Conservation (phyloP, 441 rosid genomes). For the Lepidium campestre region DNA sequence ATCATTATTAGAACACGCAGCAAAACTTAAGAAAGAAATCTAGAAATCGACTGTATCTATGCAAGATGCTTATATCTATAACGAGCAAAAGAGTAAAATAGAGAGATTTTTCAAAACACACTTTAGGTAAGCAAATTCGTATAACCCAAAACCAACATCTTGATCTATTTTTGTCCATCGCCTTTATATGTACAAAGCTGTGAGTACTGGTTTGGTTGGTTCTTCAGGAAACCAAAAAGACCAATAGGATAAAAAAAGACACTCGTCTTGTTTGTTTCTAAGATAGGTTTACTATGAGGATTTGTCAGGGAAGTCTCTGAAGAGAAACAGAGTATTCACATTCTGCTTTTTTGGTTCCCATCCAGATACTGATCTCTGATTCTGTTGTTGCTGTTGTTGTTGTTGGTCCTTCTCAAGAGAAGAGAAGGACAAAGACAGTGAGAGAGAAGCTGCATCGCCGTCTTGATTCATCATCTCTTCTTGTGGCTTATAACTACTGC, state of each 20-base stretch:
- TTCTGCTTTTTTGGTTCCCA: conserved; percentile 58
- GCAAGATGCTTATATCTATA: not conserved
- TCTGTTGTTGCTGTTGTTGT: conserved; percentile 5
- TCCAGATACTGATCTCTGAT: conserved; percentile 44
- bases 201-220: conserved; percentile 1
- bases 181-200: conserved; percentile 13
- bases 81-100: not conserved
- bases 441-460: conserved; percentile 46
- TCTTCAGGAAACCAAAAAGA: conserved; percentile 5
- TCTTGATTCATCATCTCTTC: conserved; percentile 39
- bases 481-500: conserved; percentile 29
- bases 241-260: not conserved
- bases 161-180: not conserved
- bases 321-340: conserved; percentile 67
- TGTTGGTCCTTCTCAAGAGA: conserved; percentile 44
- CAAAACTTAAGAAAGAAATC: not conserved
- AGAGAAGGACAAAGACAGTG: conserved; percentile 76
- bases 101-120: not conserved
- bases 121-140: not conserved
- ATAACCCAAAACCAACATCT: not conserved
- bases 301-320: conserved; percentile 46
- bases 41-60: not conserved
- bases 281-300: conserved; percentile 10
- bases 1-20: not conserved
- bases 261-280: not conserved